phyloP scores from a whole-genome alignment of 495 filamentous ascomycete genomes.

The Aspergillus incahuasiensis region DNA sequence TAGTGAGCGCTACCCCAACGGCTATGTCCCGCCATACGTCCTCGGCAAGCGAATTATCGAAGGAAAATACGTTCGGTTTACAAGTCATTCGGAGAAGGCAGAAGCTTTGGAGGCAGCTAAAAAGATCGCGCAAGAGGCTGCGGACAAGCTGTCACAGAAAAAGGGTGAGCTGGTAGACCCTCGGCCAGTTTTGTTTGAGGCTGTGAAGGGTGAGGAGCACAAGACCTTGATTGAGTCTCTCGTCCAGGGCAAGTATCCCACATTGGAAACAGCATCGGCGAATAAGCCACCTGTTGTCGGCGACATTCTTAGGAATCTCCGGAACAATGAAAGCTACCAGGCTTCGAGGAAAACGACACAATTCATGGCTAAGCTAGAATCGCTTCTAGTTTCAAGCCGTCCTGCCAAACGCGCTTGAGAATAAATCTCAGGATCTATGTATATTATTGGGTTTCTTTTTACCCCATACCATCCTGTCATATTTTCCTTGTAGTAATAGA shows the following conservation, averaged over 20 bases:
- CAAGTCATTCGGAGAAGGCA: constrained; percentile 34
- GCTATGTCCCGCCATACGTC: constrained; percentile 36
- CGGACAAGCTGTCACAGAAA: constrained; percentile 39
- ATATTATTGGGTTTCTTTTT: constrained; percentile 22
- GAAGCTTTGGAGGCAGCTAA: constrained; percentile 35
- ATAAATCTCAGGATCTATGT: constrained; percentile 14
- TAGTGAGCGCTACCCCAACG: constrained; percentile 35
- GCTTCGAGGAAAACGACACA: constrained; percentile 35
- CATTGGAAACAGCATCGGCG: constrained; percentile 10
- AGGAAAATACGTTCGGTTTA: constrained; percentile 39
- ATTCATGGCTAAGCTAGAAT: constrained; percentile 42
- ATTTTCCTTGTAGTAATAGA: background rate
- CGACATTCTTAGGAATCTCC: constrained; percentile 34
- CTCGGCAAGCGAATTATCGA: constrained; percentile 38
- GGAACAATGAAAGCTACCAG: constrained; percentile 44
- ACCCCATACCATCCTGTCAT: constrained; percentile 10
- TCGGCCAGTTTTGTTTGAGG: constrained; percentile 29
- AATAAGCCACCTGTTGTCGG: constrained; percentile 28
- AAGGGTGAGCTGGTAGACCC: constrained; percentile 39
- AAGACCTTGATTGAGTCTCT: constrained; percentile 65
- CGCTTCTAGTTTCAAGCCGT: constrained; percentile 31
- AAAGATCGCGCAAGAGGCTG: constrained; percentile 31
- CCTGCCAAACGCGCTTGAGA: constrained; percentile 27
- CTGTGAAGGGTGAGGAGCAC: constrained; percentile 53
- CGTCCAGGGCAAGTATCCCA: constrained; percentile 52